phyloP scores from a whole-genome alignment of 1,284 basidiomycete species.

The Trichosporon ovoides region DNA sequence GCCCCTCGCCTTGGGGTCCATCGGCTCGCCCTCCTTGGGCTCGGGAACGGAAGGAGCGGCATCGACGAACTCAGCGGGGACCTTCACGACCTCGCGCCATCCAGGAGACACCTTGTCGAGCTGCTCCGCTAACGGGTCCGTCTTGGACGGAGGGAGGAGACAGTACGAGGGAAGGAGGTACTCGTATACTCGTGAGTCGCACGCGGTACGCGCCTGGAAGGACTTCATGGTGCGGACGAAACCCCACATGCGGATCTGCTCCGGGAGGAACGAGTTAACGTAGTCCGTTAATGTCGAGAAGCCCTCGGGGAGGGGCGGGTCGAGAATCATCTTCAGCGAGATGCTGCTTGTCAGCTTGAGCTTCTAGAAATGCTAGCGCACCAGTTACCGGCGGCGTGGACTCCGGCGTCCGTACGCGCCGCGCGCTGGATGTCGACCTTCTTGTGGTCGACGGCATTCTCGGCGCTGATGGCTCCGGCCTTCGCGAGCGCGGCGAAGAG shows the following conservation, averaged over 20 bases:
- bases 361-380: slow-evolving; percentile 16
- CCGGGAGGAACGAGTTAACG: slow-evolving; percentile 80
- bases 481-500: slow-evolving; percentile 83
- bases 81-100: slow-evolving; percentile 39
- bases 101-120: slow-evolving; percentile 47
- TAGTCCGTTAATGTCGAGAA: slow-evolving; percentile 57
- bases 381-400: slow-evolving; percentile 90
- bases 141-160: slow-evolving; percentile 82
- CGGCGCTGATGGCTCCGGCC: slow-evolving; percentile 83
- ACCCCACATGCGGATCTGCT: slow-evolving; percentile 88
- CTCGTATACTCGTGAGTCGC: slow-evolving; percentile 93
- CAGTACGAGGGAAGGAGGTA: slow-evolving; percentile 95
- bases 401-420: slow-evolving; percentile 95
- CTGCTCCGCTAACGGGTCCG: slow-evolving; percentile 58
- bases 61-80: slow-evolving; percentile 37
- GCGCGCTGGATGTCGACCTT: slow-evolving; percentile 85
- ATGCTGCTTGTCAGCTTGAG: slow-evolving; percentile 46
- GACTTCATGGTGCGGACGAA: slow-evolving; percentile 82
- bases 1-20: slow-evolving; percentile 30
- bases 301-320: slow-evolving; percentile 64
- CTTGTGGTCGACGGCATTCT: slow-evolving; percentile 84
- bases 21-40: slow-evolving; percentile 39
- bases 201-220: slow-evolving; percentile 83
- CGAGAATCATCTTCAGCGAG: slow-evolving; percentile 80
- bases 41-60: slow-evolving; percentile 43